Conservation (phyloP, 768 basidiomycete genomes). For the Cystofilobasidium ferigula region DNA sequence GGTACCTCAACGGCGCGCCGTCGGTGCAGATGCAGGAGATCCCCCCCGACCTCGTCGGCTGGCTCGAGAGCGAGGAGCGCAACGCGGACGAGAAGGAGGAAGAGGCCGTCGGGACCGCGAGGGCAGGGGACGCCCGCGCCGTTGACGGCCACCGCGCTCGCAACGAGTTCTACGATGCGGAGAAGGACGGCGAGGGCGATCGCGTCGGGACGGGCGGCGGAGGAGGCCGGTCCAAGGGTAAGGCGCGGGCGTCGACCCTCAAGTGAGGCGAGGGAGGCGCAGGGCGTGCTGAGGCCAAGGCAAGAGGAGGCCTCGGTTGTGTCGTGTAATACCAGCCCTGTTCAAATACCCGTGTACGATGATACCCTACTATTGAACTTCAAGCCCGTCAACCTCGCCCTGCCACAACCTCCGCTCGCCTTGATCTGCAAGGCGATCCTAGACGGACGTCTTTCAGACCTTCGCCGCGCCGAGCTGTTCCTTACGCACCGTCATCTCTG, state of each 20-base stretch:
- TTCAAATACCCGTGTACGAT: background rate
- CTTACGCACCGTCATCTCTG: too few species aligned
- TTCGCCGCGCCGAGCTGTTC: too few species aligned
- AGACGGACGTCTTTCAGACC: too few species aligned
- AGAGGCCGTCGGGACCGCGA: constrained; percentile 39
- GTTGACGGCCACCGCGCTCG: constrained; percentile 46
- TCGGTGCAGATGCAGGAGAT: constrained; percentile 94
- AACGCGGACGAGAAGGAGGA: constrained; percentile 60
- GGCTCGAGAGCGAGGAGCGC: constrained; percentile 61
- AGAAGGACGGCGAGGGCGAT: constrained; percentile 53
- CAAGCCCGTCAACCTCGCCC: too few species aligned
- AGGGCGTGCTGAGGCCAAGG: background rate
- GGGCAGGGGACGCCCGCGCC: constrained; percentile 14
- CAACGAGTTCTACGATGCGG: constrained; percentile 66
- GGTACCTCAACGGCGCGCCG: constrained; percentile 91
- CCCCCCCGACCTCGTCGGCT: constrained; percentile 72
- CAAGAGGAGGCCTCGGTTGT: too few species aligned
- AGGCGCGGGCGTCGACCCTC: background rate
- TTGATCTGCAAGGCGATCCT: too few species aligned
- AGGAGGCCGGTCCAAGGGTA: background rate
- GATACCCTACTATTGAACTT: too few species aligned
- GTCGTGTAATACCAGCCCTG: background rate
- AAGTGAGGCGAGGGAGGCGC: background rate
- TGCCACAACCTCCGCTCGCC: too few species aligned
- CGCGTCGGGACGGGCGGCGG: constrained; percentile 1